Base-by-base conservation (phyloP, 495 filamentous ascomycete species). In the Cenococcum geophilum region DNA sequence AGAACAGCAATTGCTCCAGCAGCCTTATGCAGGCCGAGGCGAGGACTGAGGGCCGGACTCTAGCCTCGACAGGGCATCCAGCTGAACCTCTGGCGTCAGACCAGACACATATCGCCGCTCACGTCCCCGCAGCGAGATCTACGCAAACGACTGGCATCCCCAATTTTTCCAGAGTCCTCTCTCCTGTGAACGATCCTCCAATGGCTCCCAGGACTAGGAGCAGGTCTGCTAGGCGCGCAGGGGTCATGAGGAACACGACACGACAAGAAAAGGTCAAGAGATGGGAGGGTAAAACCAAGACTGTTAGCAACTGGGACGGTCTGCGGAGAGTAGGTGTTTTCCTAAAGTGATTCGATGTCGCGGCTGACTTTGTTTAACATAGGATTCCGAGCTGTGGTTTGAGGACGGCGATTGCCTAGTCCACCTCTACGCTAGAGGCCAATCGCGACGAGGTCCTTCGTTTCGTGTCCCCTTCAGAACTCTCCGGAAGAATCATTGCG, bases 351-450 rank as follows among this genome's bases (percentile, higher is more conserved):
- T 51, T n/a, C 45, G 12, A 47, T 20, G 35, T 52, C 9, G 5
- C 45, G 22, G 2, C 27, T 57, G 4, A 58, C 18, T 21, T 3
- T 32, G 16, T 58, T 43, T n/a, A 45, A 47, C 11, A 25, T 36
- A 81, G 78, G 86, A 89, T 68, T 73, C 79, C 14, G 84, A 88
- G 58, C 75, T 89, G 14, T 89, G 83, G 83, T 77, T 75, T 70
- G 73, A 76, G 0, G 71, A 81, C 58, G 86, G 82, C 11, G 80
- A 88, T 68, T 88, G 85, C 63, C 72, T 80, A 1, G 76, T 89
- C 1, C 75, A 87, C 70, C 75, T 88, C 5, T 83, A 88, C 57
- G 77, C 71, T 5, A 73, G 74, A 59, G 83, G 84, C 4, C 79
- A 81, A 47, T 86, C 84, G 8, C 76, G 75, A 58, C 72, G 83